Evolutionary conservation across 495 filamentous ascomycete genomes (phyloP), one percentile per base, ranked within the genome.

Genomic region (Penicillium waksmanii): DNA sequence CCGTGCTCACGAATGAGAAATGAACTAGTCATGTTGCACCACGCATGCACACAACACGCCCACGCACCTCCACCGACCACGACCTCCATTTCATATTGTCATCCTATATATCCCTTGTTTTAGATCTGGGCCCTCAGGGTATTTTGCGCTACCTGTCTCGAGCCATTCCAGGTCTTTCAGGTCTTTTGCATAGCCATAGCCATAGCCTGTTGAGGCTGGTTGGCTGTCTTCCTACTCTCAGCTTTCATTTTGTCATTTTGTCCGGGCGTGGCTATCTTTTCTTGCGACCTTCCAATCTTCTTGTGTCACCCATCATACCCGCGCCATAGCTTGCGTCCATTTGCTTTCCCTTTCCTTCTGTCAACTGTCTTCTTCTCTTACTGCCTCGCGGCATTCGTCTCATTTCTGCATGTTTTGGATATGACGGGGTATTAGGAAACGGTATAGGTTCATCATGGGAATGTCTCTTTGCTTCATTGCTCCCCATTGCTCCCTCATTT

Each of bases 221-320:
- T 7, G 27, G 27, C 27, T 51, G 19, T 42, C 34, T 57, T 52
- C 27, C 23, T 38, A 53, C 13, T 23, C 54, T 23, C 51, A 35
- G 50, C 19, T 44, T 44, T 47, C 38, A 13, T 33, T 51, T 58
- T 42, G 33, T 56, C 48, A 12, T 48, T 48, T 23, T 23, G 19
- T 51, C 31, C 3, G 27, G 42, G 42, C 34, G 53, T 56, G 23
- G 42, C 53, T 52, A 6, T 57, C 35, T 53, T 64, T 15, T 33
- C 23, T 21, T 25, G 12, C 48, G 6, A 33, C 5, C 11, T 51
- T 51, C 23, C 17, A n/a, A 25, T 10, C 15, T 34, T 19, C 54
- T 60, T 60, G 47, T 60, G 44, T 61, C 33, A 53, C 63, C 60
- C 13, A 66, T 67, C 67, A 70, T 70, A 70, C 67, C 67, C 63